Conservation (phyloP, 148 eudicot genomes). For the Talinum fruticosum region DNA sequence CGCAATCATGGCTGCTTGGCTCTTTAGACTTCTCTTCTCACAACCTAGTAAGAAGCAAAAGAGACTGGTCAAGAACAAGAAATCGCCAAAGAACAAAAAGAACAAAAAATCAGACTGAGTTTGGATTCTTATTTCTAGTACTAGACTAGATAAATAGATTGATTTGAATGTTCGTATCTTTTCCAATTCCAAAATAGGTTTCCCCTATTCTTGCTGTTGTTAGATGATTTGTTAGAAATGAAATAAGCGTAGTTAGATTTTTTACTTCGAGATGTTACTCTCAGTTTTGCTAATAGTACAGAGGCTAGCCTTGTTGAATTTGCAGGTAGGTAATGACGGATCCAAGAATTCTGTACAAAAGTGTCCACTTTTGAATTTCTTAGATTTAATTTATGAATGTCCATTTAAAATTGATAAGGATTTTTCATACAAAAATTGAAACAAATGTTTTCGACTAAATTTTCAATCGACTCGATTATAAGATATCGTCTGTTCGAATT, state of each 20-base stretch:
- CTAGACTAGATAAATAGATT: not conserved
- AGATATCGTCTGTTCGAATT: too few species aligned
- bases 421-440: too few species aligned
- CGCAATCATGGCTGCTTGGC: slow-evolving; percentile 71
- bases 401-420: too few species aligned
- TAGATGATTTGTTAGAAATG: not conserved
- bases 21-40: slow-evolving; percentile 59
- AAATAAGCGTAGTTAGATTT: not conserved
- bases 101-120: slow-evolving; percentile 29
- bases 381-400: too few species aligned
- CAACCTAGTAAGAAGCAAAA: slow-evolving; percentile 48
- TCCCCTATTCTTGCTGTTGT: too few species aligned
- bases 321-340: too few species aligned
- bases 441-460: too few species aligned
- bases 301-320: not conserved
- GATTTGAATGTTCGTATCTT: slow-evolving; percentile 8
- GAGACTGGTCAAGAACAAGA: slow-evolving; percentile 41
- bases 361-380: too few species aligned
- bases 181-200: not conserved
- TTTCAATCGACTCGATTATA: too few species aligned
- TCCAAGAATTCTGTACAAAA: too few species aligned
- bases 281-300: not conserved
- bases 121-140: slow-evolving; percentile 1
- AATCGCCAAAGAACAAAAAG: too few species aligned
- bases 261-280: not conserved